Evolutionary conservation across 2,329 filamentous ascomycete species (phyloP).

Genomic region (Pseudocercospora pini-densiflorae): DNA sequence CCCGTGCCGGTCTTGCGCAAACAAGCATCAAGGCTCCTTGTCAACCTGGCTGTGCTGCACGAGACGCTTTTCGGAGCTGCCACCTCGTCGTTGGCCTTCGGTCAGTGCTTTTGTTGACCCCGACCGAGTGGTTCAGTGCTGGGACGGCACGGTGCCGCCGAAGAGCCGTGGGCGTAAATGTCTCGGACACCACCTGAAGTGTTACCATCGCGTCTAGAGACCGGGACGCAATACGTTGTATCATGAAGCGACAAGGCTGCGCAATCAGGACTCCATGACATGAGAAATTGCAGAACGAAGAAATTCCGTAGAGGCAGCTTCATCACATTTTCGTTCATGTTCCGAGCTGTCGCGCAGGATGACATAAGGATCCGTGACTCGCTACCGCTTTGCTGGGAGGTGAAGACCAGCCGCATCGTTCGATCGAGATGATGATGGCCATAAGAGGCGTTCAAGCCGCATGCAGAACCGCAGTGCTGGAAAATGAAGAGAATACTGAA

Average conservation of each 20-base stretch:
- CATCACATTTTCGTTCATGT: background rate
- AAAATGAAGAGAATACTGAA: background rate
- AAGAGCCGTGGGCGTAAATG: background rate
- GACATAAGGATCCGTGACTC: background rate
- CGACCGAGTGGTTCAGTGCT: background rate
- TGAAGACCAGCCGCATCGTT: slow-evolving; percentile 1
- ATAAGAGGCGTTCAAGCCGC: background rate
- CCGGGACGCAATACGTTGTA: background rate
- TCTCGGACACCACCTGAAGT: background rate
- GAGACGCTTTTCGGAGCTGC: slow-evolving; percentile 4
- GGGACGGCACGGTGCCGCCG: slow-evolving; percentile 7
- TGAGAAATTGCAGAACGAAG: background rate
- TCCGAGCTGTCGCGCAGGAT: background rate
- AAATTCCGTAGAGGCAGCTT: background rate
- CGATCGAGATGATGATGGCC: slow-evolving; percentile 11
- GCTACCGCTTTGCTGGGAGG: slow-evolving; percentile 2
- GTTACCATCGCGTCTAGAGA: background rate
- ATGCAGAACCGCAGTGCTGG: background rate
- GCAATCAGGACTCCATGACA: background rate
- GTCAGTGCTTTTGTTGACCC: slow-evolving; percentile 1
- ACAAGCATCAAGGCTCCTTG: background rate
- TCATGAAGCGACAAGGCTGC: too few relatives aligned
- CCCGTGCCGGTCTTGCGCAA: slow-evolving; percentile 14
- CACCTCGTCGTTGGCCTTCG: background rate
- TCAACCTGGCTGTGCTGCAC: slow-evolving; percentile 2